phyloP scores from a whole-genome alignment of 2,329 filamentous ascomycete species.

The Boeremia lycopersici region DNA sequence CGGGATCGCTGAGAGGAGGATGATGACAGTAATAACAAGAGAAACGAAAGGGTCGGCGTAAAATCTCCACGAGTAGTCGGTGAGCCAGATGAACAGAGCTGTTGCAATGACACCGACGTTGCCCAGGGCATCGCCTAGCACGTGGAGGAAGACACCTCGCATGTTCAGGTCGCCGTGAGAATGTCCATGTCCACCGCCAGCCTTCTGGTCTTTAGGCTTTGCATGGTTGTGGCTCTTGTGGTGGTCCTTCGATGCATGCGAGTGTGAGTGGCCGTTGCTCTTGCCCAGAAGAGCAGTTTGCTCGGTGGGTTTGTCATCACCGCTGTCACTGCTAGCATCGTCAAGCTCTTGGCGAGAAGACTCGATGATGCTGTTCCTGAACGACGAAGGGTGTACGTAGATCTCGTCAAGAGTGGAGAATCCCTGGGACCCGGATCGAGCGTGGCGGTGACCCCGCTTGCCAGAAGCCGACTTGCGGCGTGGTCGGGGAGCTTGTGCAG shows the following conservation, averaged over 20 bases:
- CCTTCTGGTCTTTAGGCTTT: slow-evolving; percentile 69
- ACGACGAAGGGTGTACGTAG: slow-evolving; percentile 85
- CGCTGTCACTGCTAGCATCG: slow-evolving; percentile 61
- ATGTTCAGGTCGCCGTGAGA: slow-evolving; percentile 92
- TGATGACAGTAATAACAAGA: slow-evolving; percentile 85
- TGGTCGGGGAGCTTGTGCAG: slow-evolving; percentile 17
- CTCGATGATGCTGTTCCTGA: slow-evolving; percentile 90
- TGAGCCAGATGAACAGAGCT: slow-evolving; percentile 89
- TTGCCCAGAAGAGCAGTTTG: slow-evolving; percentile 45
- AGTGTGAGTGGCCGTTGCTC: slow-evolving; percentile 17
- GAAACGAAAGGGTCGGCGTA: slow-evolving; percentile 94
- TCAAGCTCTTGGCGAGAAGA: slow-evolving; percentile 69
- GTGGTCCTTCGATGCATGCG: slow-evolving; percentile 29
- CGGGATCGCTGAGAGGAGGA: slow-evolving; percentile 74
- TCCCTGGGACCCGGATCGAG: slow-evolving; percentile 62
- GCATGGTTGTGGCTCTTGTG: slow-evolving; percentile 82
- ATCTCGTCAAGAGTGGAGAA: slow-evolving; percentile 69
- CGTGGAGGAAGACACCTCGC: slow-evolving; percentile 73
- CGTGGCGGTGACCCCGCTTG: slow-evolving; percentile 60
- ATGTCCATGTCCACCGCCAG: slow-evolving; percentile 70
- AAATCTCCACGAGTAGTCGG: slow-evolving; percentile 77
- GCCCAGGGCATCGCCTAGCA: slow-evolving; percentile 81
- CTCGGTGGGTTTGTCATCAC: slow-evolving; percentile 57
- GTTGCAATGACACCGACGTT: slow-evolving; percentile 86
- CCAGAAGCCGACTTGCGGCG: slow-evolving; percentile 36